Percentiles rank a stretch among this genome's conserved stretches.
Evolutionary conservation across 2,329 filamentous ascomycete genomes (phyloP).

Genomic region (Fusarium secorum): DNA sequence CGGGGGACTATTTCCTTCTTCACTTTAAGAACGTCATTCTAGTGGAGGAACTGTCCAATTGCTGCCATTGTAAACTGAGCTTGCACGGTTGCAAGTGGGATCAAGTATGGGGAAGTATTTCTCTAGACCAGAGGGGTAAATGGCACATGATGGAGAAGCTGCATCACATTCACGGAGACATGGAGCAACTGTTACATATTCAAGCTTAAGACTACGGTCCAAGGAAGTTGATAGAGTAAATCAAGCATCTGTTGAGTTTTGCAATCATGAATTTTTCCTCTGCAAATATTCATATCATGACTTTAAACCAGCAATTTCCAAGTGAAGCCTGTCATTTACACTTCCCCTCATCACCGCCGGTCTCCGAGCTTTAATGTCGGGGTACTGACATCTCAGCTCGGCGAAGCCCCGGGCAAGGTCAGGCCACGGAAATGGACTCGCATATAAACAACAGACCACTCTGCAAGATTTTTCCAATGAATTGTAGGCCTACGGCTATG

Average conservation of each 20-base stretch:
- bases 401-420: slow-evolving; percentile 16
- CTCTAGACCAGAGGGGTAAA: slow-evolving; percentile 8
- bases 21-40: slow-evolving; percentile 31
- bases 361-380: slow-evolving; percentile 37
- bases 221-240: neutral
- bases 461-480: neutral
- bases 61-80: slow-evolving; percentile 5
- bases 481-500: neutral
- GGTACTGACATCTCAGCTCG: slow-evolving; percentile 33
- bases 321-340: neutral
- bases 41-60: slow-evolving; percentile 25
- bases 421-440: slow-evolving; percentile 9
- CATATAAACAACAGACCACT: slow-evolving; percentile 18
- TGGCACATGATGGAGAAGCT: slow-evolving; percentile 33
- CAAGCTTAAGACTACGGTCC: neutral
- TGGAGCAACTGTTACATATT: slow-evolving; percentile 15
- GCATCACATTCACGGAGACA: slow-evolving; percentile 15
- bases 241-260: neutral
- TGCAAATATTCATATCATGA: neutral
- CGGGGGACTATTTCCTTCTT: slow-evolving; percentile 1
- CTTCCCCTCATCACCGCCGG: slow-evolving; percentile 32
- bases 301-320: neutral
- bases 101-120: slow-evolving; percentile 34
- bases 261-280: neutral
- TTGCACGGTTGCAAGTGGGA: slow-evolving; percentile 27